Percentiles rank a stretch among this genome's conserved stretches.
phyloP scores from a whole-genome alignment of 2,329 filamentous ascomycete genomes.

The Graphilbum fragrans region DNA sequence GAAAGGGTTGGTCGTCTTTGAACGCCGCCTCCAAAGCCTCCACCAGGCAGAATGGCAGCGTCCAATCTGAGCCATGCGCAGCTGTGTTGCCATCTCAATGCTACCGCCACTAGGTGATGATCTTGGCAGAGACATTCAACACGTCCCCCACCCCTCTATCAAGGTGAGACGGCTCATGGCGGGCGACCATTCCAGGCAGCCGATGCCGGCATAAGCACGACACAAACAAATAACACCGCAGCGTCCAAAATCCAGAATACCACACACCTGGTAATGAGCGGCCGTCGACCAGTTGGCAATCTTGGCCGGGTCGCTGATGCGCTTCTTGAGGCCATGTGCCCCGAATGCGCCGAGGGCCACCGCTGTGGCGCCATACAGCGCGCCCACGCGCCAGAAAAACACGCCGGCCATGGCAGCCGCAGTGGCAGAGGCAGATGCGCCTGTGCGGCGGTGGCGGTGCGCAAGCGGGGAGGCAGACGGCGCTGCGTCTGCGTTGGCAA shows the following conservation, averaged over 20 bases:
- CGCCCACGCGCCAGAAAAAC: slow-evolving; percentile 48
- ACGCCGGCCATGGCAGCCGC: slow-evolving; percentile 5
- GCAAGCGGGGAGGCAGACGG: not conserved
- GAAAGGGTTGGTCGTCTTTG: too few species aligned
- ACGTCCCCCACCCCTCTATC: too few species aligned
- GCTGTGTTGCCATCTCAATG: too few species aligned
- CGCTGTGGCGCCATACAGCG: slow-evolving; percentile 47
- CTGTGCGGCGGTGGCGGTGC: slow-evolving; percentile 1
- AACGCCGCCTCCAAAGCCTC: too few species aligned
- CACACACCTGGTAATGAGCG: slow-evolving; percentile 51
- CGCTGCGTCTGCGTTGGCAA: not conserved
- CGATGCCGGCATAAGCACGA: too few species aligned
- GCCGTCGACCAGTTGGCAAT: slow-evolving; percentile 52
- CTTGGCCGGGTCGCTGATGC: slow-evolving; percentile 43
- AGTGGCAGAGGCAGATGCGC: not conserved
- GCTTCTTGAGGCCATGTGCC: slow-evolving; percentile 52
- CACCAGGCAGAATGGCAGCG: too few species aligned
- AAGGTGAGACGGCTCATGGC: too few species aligned
- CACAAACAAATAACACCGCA: not conserved
- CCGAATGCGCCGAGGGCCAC: slow-evolving; percentile 56
- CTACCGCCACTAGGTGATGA: too few species aligned
- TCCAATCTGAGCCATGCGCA: too few species aligned
- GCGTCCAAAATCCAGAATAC: not conserved
- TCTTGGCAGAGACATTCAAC: too few species aligned
- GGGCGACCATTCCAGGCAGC: too few species aligned